A percentile compares a stretch with the other conserved stretches of the same genome.
phyloP scores from a whole-genome alignment of 2,329 filamentous ascomycete species.

The Parastagonospora nodorum region DNA sequence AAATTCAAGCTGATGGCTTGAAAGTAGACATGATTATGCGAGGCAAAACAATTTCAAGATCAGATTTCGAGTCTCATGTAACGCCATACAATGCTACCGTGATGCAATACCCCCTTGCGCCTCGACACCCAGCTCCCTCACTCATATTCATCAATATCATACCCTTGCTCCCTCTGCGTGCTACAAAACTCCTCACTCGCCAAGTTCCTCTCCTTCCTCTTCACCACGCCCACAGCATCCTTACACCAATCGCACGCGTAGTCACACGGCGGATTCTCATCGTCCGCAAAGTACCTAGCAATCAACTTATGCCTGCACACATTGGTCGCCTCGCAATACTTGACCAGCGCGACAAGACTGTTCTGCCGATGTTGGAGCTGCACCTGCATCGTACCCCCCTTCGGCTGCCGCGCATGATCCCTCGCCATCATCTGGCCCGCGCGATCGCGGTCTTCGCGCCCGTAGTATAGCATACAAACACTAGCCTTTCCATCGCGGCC shows the following conservation, averaged over 20 bases:
- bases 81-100: neutral
- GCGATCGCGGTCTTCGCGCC: slow-evolving; percentile 81
- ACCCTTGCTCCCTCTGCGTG: slow-evolving; percentile 54
- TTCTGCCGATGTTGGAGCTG: slow-evolving; percentile 48
- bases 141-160: slow-evolving; percentile 46
- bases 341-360: slow-evolving; percentile 63
- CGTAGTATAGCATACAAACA: slow-evolving; percentile 89
- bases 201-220: slow-evolving; percentile 50
- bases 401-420: slow-evolving; percentile 55
- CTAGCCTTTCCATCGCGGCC: slow-evolving; percentile 88
- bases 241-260: slow-evolving; percentile 58
- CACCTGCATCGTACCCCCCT: slow-evolving; percentile 38
- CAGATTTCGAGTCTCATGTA: neutral
- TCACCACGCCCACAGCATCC: slow-evolving; percentile 48
- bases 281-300: slow-evolving; percentile 45
- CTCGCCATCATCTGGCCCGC: slow-evolving; percentile 60
- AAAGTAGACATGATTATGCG: neutral
- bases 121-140: slow-evolving; percentile 11
- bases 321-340: slow-evolving; percentile 79
- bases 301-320: slow-evolving; percentile 69
- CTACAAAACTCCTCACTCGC: slow-evolving; percentile 57
- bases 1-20: neutral
- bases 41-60: too few relatives aligned
- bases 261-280: slow-evolving; percentile 46
- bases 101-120: neutral